Evolutionary conservation across 768 basidiomycete species (phyloP), one percentile per base, ranked within the genome.

Genomic region (Psilocybe sp.): DNA sequence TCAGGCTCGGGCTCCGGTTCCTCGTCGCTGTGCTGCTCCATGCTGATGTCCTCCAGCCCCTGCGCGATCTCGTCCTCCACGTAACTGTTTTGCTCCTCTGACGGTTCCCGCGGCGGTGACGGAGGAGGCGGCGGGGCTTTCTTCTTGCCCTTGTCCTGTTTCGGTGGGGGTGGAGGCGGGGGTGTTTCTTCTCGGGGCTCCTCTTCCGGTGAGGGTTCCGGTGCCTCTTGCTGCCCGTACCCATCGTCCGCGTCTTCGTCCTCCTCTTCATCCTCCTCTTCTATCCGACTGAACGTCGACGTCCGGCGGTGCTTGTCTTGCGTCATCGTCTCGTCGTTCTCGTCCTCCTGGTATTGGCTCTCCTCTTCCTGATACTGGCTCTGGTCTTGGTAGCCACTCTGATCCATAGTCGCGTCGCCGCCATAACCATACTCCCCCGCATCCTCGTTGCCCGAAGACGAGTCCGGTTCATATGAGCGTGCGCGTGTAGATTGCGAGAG

Each of bases 261-360:
- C 5, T 62, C 61, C 12, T 71, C 74, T n/a, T 62, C 61, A 11
- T 71, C 74, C n/a, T 76, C 78, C 38, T 74, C 73, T 51, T 74
- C 76, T 60, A 79, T 70, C 44, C 76, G 75, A 7, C 68, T 64
- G 46, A 82, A 82, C 53, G 70, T 81, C 5, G 33, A 37, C 8
- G 68, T 66, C 43, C 66, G 67, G n/a, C 68, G 65, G 18, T 66
- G 67, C 12, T 65, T 61, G 14, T 54, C 47, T 14, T 61, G 59
- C 6, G 54, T 52, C 37, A 57, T 59, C 4, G 58, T 50, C 23
- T 28, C 23, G 23, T 28, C 23, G 23, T 28, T 28, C 23, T 28
- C 23, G 23, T 28, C 23, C 23, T 28, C 23, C 23, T 28, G 23
- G 23, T 28, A 28, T 7, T 3, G 3, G 23, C 23, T 28, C 23